Conservation (phyloP, 352 stramenopile species). For the Phytophthora melonis region DNA sequence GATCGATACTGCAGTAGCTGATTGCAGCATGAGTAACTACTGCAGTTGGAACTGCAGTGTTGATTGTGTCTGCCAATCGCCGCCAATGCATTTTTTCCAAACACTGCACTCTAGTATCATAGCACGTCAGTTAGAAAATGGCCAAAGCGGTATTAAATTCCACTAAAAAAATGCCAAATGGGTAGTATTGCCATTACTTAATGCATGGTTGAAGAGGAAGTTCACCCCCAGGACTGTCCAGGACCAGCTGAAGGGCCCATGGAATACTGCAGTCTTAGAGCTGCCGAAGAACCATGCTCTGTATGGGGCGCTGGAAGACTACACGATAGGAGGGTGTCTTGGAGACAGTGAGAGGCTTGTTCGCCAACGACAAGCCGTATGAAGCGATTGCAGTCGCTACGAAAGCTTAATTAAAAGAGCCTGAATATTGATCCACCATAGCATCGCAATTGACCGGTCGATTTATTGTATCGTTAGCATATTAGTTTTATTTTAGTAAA, state of each 20-base stretch:
- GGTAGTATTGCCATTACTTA: no score
- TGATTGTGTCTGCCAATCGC: not conserved
- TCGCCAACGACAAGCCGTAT: not conserved
- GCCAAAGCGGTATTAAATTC: no score
- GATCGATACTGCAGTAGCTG: not conserved
- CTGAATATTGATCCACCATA: no score
- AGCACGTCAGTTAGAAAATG: no score
- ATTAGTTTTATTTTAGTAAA: not conserved
- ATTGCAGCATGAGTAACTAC: slow-evolving; percentile 1
- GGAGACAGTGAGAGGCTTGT: not conserved
- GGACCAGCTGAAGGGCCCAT: not conserved
- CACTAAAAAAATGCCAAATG: no score
- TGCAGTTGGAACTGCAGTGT: no score
- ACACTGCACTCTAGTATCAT: not conserved
- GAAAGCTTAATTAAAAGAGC: not conserved
- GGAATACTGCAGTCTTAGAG: not conserved
- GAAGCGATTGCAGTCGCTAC: not conserved
- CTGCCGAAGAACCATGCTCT: not conserved
- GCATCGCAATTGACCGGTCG: no score
- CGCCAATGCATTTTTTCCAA: slow-evolving; percentile 3
- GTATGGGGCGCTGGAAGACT: not conserved
- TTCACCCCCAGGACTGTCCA: not conserved
- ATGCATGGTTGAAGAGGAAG: not conserved
- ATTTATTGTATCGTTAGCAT: not conserved
- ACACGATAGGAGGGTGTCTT: not conserved